phyloP scores from a whole-genome alignment of 1,284 basidiomycete genomes.

The Malassezia obtusa region DNA sequence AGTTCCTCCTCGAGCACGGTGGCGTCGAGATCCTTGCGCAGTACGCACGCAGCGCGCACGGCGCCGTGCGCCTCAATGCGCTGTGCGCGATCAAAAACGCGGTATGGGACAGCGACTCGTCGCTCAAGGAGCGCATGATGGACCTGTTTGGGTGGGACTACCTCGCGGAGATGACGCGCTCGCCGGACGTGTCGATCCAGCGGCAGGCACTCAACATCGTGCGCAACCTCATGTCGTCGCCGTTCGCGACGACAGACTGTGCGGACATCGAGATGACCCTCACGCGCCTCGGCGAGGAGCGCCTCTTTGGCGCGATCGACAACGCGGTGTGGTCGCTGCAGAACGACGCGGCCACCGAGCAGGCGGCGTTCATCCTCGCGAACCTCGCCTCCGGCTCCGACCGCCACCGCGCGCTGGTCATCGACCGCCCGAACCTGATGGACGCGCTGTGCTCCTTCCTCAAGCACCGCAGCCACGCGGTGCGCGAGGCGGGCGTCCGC shows the following conservation, averaged over 20 bases:
- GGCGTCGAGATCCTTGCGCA: conserved; percentile 26
- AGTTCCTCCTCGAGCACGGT: conserved; percentile 26
- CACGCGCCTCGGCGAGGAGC: conserved; percentile 19
- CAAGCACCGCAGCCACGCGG: background rate
- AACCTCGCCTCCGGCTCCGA: conserved; percentile 39
- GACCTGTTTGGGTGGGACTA: conserved; percentile 20
- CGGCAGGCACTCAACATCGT: conserved; percentile 40
- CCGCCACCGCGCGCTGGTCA: conserved; percentile 19
- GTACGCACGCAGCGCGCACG: conserved; percentile 12
- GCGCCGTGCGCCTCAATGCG: conserved; percentile 24
- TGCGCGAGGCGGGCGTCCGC: conserved; percentile 9
- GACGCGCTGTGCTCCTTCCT: conserved; percentile 32
- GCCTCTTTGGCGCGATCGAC: conserved; percentile 27
- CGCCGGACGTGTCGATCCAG: conserved; percentile 20
- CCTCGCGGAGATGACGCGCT: conserved; percentile 9
- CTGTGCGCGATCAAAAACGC: conserved; percentile 45
- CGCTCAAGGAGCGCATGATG: conserved; percentile 25
- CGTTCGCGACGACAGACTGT: background rate
- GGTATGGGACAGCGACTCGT: conserved; percentile 23
- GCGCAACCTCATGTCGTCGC: conserved; percentile 29
- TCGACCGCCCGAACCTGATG: conserved; percentile 29
- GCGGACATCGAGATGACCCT: conserved; percentile 30
- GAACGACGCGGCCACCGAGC: conserved; percentile 26
- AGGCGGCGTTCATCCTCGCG: conserved; percentile 33
- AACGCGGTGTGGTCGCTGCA: conserved; percentile 27